Evolutionary conservation across 257 asterid genomes (phyloP), one percentile per base, ranked within the genome.

Genomic region (Salvia miltiorrhiza): DNA sequence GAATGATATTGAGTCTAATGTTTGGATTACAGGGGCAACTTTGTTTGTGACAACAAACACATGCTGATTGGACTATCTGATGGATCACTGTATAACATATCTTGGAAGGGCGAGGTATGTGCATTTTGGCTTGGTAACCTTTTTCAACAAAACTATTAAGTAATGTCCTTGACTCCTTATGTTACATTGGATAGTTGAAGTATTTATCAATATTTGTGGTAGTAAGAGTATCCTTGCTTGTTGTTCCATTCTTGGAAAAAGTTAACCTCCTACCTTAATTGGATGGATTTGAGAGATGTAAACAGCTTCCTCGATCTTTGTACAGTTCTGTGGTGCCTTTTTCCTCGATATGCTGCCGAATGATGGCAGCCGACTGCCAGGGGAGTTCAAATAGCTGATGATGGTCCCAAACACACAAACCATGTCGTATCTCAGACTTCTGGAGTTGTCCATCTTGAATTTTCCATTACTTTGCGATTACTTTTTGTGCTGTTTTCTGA

Each of bases 91-190:
- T 94, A 94, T 81, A 92, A 76, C 77, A 89, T 92, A 78, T 91
- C 99, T 48, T 91, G 99, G 99, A 92, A 94, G 93, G 99, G 99
- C 63, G 98, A 94, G 99, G 99, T 94, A 87, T 82, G 87, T 58
- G 35, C 72, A 70, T 71, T 37, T 75, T 56, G 66, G 71, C 76
- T 45, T 64, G 53, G 55, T 43, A 44, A 52, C 55, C 54, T 67
- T 30, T 48, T 47, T 65, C 32, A 21, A 1, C 48, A 45, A 47
- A 43, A 41, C 23, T 63, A 28, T 52, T 30, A 32, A 66, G 7
- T 35, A 33, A 73, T 64, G 47, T 61, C 56, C 66, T 54, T 48
- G 39, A 44, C 20, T 17, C 37, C 21, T 28, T 65, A 45, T 59
- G 13, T 68, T 73, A 4, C 58, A 53, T 41, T 20, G 43, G 57